Conservation (phyloP, 2,329 filamentous ascomycete genomes). For the Xylariaceae sp. region DNA sequence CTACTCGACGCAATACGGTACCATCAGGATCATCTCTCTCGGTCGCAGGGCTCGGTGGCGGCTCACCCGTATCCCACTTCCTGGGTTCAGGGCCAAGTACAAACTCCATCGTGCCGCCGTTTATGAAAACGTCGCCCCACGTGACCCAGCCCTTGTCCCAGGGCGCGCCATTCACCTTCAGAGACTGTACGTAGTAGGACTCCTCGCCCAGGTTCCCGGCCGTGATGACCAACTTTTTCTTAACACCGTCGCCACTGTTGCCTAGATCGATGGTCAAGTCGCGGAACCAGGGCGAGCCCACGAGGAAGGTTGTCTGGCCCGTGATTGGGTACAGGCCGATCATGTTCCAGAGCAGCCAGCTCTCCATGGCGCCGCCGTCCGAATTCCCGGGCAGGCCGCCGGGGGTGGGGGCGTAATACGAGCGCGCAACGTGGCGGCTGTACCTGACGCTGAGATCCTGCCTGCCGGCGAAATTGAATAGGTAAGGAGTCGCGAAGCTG, state of each 20-base stretch:
- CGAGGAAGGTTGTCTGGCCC: slow-evolving; percentile 61
- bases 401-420: slow-evolving; percentile 51
- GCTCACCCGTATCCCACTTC: slow-evolving; percentile 54
- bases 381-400: slow-evolving; percentile 62
- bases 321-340: slow-evolving; percentile 64
- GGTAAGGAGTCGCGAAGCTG: slow-evolving; percentile 60
- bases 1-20: neutral
- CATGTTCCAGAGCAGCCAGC: slow-evolving; percentile 64
- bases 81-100: slow-evolving; percentile 49
- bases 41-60: slow-evolving; percentile 54
- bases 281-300: slow-evolving; percentile 59
- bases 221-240: slow-evolving; percentile 51
- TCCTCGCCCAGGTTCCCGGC: slow-evolving; percentile 44
- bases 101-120: slow-evolving; percentile 59
- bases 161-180: slow-evolving; percentile 56
- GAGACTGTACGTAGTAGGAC: slow-evolving; percentile 57
- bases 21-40: slow-evolving; percentile 9
- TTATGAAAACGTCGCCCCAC: slow-evolving; percentile 60
- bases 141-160: slow-evolving; percentile 63
- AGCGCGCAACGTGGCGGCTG: slow-evolving; percentile 53
- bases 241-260: no score
- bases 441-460: slow-evolving; percentile 57
- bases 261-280: slow-evolving; percentile 56
- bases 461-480: slow-evolving; percentile 62
- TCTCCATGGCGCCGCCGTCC: slow-evolving; percentile 69